A percentile compares a stretch with the other conserved stretches of the same genome.
phyloP scores from a whole-genome alignment of 2,329 filamentous ascomycete genomes.

The Lachnellula arida region DNA sequence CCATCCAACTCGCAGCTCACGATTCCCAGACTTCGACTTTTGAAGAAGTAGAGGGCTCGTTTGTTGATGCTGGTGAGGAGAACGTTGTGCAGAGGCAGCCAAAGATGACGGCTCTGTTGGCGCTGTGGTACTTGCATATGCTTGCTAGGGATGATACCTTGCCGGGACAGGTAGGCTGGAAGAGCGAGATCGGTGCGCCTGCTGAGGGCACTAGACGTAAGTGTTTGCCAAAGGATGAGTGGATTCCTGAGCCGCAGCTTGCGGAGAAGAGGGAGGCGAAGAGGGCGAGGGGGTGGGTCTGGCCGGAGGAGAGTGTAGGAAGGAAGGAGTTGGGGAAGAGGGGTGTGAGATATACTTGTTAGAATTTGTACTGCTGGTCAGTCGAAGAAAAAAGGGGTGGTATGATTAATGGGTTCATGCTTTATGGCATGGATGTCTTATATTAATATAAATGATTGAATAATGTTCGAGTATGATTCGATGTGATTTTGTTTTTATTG shows the following conservation, averaged over 20 bases:
- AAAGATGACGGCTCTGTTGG: slow-evolving; percentile 68
- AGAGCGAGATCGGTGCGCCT: slow-evolving; percentile 68
- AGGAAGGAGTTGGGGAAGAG: slow-evolving; percentile 67
- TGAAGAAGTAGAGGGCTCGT: slow-evolving; percentile 19
- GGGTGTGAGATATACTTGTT: slow-evolving; percentile 49
- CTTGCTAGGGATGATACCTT: slow-evolving; percentile 58
- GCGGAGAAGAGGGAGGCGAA: slow-evolving; percentile 75
- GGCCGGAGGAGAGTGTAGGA: slow-evolving; percentile 68
- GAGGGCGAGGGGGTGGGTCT: slow-evolving; percentile 67
- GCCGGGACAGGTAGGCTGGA: slow-evolving; percentile 58
- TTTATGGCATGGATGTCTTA: not conserved
- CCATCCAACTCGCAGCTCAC: slow-evolving; percentile 50
- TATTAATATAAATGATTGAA: not conserved
- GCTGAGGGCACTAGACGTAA: slow-evolving; percentile 68
- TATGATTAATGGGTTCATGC: not conserved
- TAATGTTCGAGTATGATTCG: not conserved
- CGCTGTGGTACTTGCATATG: slow-evolving; percentile 74
- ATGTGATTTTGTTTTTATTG: too few relatives aligned
- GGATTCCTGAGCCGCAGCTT: slow-evolving; percentile 70
- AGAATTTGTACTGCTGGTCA: not conserved
- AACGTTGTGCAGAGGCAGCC: slow-evolving; percentile 43
- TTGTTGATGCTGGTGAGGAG: slow-evolving; percentile 29
- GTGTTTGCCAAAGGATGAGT: slow-evolving; percentile 63
- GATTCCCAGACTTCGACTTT: slow-evolving; percentile 17
- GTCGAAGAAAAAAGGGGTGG: not conserved